Evolutionary conservation across 805 yeast species (phyloP), one percentile per base, ranked within the genome.

Genomic region (Pichia nakasei): DNA sequence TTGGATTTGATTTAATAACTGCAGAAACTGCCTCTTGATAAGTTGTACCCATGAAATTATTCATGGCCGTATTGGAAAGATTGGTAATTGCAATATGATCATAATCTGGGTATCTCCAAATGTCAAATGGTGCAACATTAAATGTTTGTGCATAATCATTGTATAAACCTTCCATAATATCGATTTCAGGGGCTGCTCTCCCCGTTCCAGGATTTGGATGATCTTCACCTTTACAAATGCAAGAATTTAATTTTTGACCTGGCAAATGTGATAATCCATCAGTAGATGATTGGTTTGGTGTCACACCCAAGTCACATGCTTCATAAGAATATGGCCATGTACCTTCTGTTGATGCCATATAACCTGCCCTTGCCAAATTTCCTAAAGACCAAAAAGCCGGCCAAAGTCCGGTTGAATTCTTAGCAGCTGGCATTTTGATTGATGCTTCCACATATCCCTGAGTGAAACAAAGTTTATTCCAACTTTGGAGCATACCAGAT

Each of bases 371-470:
- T 15, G 82, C 95, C 51, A 85, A 68, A 56, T 85, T 85, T 29
- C 95, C 95, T 73, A 86, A 68, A 6, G 91, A 73, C 95, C 95
- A 85, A 43, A 84, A 56, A 66, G 93, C 95, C 1, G 95, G 95
- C 95, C 95, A 85, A 49, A 85, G 67, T 17, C 95, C 95, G 6
- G 78, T 69, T 22, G 78, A 70, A 43, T 73, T 64, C 52, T 87
- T 89, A 51, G 72, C 74, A 44, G 85, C 84, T 32, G 95, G 93
- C 48, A 85, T 64, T 46, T 74, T 72, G 0, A 84, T 86, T 3
- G 85, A 79, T 2, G 81, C 72, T 57, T 82, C 93, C 38, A 85
- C 53, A 35, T 65, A 58, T 22, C 95, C 95, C 57, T 85, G 84
- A 5, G 88, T 78, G 57, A 80, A 83, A 57, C 95, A 85, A 51